Evolutionary conservation across 371 early-diverging fungal genomes (phyloP), one percentile per base, ranked within the genome.

Genomic region (Rhizopus arrhizus): DNA sequence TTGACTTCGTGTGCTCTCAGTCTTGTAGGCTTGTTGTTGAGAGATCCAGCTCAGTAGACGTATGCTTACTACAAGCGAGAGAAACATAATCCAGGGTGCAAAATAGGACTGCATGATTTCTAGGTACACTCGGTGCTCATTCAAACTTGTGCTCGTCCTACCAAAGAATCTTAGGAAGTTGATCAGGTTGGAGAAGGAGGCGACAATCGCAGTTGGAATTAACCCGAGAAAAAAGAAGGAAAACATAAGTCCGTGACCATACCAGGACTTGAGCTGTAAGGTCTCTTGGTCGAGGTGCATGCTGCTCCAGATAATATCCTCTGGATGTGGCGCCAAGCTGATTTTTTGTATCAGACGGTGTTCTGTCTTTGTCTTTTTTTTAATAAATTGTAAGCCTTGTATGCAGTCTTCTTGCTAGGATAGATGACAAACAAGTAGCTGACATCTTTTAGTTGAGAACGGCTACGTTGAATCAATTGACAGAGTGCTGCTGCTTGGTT

Each of bases 291-390:
- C 69, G 56, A 89, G 75, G 48, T 85, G 81, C 48, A 87, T 78
- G 58, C 91, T 92, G 38, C 80, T 73, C 93, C 93, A 93, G 46
- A 90, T 77, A 32, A 93, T 81, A 69, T 92, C 90, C 46, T 85
- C 81, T 49, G 90, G 88, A 11, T 84, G 77, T 16, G 93, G 93
- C 15, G 86, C 81, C 22, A 85, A 55, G 41, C 75, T 72, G 3
- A 83, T 65, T 16, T 31, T 29, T 33, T 47, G 29, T 33, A 54
- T 40, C 28, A 29, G 29, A 11, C 15, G 31, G 22, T 53, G 15
- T 29, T 53, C 40, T 36, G 40, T 35, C 34, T 3, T 48, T n/a
- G 16, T 61, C 57, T 58, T 85, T 9, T 49, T 45, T 40, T 45
- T 22, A 58, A 35, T 13, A 56, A 15, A 33, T 32, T 56, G 59